Evolutionary conservation across 108 stramenopile genomes (phyloP).

Genomic region (Mediolabrus comicus): DNA sequence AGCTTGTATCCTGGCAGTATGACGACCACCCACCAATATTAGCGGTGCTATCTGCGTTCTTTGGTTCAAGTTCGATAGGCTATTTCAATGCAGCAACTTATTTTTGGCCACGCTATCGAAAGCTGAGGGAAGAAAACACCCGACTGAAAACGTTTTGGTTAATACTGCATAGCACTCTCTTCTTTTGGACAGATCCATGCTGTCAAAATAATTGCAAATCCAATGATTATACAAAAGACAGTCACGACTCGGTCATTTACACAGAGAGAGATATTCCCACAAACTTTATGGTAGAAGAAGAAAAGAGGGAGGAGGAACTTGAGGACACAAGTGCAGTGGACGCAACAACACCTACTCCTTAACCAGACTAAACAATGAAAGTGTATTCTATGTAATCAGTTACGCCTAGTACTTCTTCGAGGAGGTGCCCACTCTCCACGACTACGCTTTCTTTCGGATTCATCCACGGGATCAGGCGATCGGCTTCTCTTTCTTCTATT

Average conservation of each 20-base stretch:
- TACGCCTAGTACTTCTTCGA: not conserved
- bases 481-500: constrained; percentile 21
- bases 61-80: constrained; percentile 9
- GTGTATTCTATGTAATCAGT: not conserved
- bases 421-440: constrained; percentile 23
- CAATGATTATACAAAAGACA: no score
- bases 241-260: no score
- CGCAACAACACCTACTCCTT: no score
- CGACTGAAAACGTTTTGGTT: no score
- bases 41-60: not conserved
- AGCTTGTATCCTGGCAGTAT: not conserved
- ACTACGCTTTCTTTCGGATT: constrained; percentile 10
- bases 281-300: no score
- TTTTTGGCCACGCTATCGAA: constrained; percentile 9
- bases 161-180: no score
- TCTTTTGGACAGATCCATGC: no score
- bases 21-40: constrained; percentile 3
- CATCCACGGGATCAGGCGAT: constrained; percentile 18
- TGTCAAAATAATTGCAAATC: no score
- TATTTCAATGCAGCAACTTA: constrained; percentile 22
- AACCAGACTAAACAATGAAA: not conserved
- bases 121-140: not conserved
- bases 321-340: no score
- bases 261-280: no score
- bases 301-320: no score